Evolutionary conservation across 345 rosid genomes (phyloP).

Genomic region (Eucalyptus caleyi): DNA sequence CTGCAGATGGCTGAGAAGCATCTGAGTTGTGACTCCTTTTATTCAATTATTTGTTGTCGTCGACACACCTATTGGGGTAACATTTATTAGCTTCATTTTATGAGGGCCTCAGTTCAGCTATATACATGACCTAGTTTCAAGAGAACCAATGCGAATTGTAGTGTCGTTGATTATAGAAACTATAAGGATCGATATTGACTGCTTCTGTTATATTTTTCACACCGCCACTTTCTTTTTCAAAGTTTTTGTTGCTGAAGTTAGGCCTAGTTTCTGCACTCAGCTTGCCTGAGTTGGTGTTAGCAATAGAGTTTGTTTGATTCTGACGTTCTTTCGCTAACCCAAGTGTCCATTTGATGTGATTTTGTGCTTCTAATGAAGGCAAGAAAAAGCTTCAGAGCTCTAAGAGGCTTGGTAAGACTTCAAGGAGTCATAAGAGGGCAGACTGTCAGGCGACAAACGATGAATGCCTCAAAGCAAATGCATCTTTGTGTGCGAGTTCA

Average conservation of each 20-base stretch:
- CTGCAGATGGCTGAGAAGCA: background rate
- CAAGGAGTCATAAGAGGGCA: constrained; percentile 95
- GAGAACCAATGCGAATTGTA: background rate
- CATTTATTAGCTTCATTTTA: background rate
- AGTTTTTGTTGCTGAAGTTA: background rate
- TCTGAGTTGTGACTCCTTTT: background rate
- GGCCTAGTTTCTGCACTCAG: background rate
- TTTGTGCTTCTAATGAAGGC: constrained; percentile 29
- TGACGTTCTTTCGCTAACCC: background rate
- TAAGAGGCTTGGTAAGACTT: constrained; percentile 92
- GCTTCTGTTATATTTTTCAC: background rate
- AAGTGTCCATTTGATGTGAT: background rate
- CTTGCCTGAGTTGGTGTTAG: background rate
- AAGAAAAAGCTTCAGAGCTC: constrained; percentile 82
- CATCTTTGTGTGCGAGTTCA: constrained; percentile 88
- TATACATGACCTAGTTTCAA: background rate
- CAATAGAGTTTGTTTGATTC: background rate
- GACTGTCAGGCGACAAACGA: constrained; percentile 78
- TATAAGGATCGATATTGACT: background rate
- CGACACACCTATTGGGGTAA: background rate
- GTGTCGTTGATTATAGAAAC: background rate
- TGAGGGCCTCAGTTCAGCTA: background rate
- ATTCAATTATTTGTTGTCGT: background rate
- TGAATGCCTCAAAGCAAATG: constrained; percentile 88
- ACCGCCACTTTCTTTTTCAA: background rate